Base-by-base conservation (phyloP, 352 stramenopile genomes). In the Phytopythium boreale region DNA sequence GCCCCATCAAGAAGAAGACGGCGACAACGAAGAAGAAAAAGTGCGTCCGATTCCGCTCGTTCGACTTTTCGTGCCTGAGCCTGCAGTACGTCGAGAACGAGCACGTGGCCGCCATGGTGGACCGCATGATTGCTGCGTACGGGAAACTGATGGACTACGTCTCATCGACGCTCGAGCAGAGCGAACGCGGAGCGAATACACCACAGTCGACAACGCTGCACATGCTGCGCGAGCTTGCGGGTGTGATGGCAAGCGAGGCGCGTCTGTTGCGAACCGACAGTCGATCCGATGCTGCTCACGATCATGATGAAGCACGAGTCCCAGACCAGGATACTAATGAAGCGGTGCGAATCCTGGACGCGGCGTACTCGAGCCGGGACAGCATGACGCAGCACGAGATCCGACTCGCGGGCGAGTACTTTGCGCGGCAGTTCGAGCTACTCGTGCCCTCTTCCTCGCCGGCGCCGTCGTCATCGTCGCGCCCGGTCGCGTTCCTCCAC, bases 61-160 rank as follows among this genome's bases (percentile, higher is more conserved):
- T 91, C 22, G 77, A 89, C 52, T 66, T 91, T 2, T 91, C 82
- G 9, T 87, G 80, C 27, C 50, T 89, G 22, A 79, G 78, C 47
- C 66, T 91, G 31, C 68, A 84, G 27, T 89, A 91, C 44, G 69
- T 82, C 27, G 71, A 78, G 11, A 67, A 88, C 43, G 68, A 79
- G 43, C 67, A 62, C n/a, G 64, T 79, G 7, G 75, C 72, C 19
- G 36, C 53, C 10, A 72, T 79, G 63, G 75, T 89, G 15, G 78
- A 88, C 46, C 59, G 70, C 12, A 68, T 89, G 24, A 52, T 91
- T 31, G 51, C 31, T 2, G 61, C 62, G 17, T 89, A 89, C 60
- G 68, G 71, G 4, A 36, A 50, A 2, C 71, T 89, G 26, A 76
- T 87, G 72, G 69, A 64, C 20, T 44, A 84, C 12, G 44, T 82